Conservation (phyloP, 805 yeast species). For the Kodamaea restingae region DNA sequence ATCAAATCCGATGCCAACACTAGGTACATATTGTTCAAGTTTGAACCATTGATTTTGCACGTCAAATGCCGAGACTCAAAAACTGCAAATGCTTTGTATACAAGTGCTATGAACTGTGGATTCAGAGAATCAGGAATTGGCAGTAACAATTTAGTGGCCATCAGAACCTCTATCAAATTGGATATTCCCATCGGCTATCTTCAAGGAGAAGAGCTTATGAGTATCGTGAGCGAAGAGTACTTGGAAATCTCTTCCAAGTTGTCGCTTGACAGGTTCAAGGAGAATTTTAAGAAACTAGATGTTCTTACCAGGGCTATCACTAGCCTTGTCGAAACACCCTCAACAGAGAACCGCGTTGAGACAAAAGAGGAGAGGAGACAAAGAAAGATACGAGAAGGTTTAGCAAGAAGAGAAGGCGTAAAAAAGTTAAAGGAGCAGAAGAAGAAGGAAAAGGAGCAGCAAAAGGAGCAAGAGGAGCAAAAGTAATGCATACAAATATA, state of each 20-base stretch:
- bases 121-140: conserved; percentile 88
- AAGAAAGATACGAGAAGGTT: conserved; percentile 51
- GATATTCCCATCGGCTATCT: conserved; percentile 74
- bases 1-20: conserved; percentile 17
- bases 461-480: not conserved
- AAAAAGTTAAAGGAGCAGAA: conserved; percentile 18
- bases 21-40: conserved; percentile 68
- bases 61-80: conserved; percentile 66
- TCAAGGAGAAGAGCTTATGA: conserved; percentile 24
- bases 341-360: conserved; percentile 25
- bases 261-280: conserved; percentile 60
- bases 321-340: conserved; percentile 15
- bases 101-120: conserved; percentile 78
- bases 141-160: conserved; percentile 69
- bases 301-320: conserved; percentile 44
- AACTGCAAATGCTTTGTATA: conserved; percentile 59
- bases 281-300: conserved; percentile 56
- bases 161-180: conserved; percentile 66
- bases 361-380: conserved; percentile 55
- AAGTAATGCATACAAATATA: not conserved
- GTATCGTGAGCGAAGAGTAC: conserved; percentile 52
- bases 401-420: conserved; percentile 31
- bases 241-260: conserved; percentile 49
- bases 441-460: conserved; percentile 25
- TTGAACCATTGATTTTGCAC: conserved; percentile 82